phyloP scores from a whole-genome alignment of 768 basidiomycete species.

The Tremella yokohamensis region DNA sequence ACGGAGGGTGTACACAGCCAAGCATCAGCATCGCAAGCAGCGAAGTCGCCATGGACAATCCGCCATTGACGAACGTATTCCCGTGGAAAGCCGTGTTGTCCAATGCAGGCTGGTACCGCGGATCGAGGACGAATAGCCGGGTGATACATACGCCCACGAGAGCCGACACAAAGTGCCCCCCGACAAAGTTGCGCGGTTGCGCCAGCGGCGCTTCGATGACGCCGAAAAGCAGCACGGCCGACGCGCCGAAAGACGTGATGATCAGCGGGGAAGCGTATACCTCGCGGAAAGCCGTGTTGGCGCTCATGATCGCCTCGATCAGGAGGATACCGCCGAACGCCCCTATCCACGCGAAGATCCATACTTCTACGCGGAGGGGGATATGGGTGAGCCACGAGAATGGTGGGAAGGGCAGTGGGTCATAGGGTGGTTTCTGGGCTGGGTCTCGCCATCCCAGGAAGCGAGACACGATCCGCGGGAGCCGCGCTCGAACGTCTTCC shows the following conservation, averaged over 20 bases:
- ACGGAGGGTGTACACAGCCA: constrained; percentile 37
- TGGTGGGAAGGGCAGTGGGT: constrained; percentile 25
- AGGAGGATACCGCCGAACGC: constrained; percentile 31
- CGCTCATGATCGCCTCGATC: constrained; percentile 26
- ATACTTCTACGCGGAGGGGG: constrained; percentile 32
- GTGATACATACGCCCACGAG: constrained; percentile 29
- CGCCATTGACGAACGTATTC: constrained; percentile 25
- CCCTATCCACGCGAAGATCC: constrained; percentile 30
- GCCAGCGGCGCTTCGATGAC: constrained; percentile 34
- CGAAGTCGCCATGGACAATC: constrained; percentile 23
- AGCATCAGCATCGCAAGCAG: constrained; percentile 23
- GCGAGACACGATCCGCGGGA: constrained; percentile 17
- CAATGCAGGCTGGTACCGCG: constrained; percentile 13
- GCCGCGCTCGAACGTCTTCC: constrained; percentile 17
- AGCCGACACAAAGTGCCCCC: constrained; percentile 32
- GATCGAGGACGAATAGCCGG: constrained; percentile 23
- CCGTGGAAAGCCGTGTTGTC: constrained; percentile 14
- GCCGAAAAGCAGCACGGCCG: constrained; percentile 31
- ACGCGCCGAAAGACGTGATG: constrained; percentile 38
- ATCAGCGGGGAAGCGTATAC: constrained; percentile 24
- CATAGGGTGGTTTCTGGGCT: constrained; percentile 13
- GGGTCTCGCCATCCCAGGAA: constrained; percentile 27
- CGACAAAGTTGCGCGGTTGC: constrained; percentile 35
- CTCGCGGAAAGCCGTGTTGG: constrained; percentile 12
- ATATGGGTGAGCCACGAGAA: constrained; percentile 30